Conservation (phyloP, 345 rosid species). For the Hevea brasiliensis region DNA sequence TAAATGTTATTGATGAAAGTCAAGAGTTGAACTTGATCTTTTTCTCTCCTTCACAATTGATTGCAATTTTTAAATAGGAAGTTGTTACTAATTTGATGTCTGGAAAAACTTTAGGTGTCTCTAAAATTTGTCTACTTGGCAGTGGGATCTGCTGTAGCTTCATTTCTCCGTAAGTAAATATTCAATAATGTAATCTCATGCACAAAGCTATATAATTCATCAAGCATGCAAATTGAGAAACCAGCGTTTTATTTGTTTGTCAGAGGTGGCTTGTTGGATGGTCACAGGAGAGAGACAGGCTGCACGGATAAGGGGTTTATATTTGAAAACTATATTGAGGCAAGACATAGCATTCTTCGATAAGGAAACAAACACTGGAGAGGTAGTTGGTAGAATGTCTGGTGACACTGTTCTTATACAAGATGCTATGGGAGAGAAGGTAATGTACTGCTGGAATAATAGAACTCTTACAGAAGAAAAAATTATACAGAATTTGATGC, state of each 20-base stretch:
- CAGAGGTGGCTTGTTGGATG: constrained; percentile 93
- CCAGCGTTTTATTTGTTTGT: constrained; percentile 13
- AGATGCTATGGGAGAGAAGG: constrained; percentile 98
- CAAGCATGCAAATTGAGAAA: constrained; percentile 1
- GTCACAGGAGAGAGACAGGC: constrained; percentile 89
- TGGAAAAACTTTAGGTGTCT: constrained; percentile 47
- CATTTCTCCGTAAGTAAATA: constrained; percentile 69
- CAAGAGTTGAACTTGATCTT: too few species aligned
- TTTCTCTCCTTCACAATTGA: background rate
- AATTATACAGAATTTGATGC: background rate
- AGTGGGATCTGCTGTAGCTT: constrained; percentile 54
- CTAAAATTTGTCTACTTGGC: constrained; percentile 77
- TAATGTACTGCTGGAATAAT: constrained; percentile 14
- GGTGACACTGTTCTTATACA: constrained; percentile 93
- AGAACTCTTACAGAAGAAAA: background rate
- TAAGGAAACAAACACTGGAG: constrained; percentile 77
- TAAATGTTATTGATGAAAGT: too few species aligned
- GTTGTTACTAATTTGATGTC: background rate
- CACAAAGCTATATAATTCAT: background rate
- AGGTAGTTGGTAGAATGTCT: constrained; percentile 94
- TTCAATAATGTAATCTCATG: background rate
- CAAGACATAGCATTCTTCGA: constrained; percentile 86
- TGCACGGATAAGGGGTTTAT: constrained; percentile 60
- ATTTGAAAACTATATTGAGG: constrained; percentile 71
- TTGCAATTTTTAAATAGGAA: too few species aligned